Percentiles rank a stretch among this genome's conserved stretches.
These are phyloP conservation scores for Xerocomus nothofagi DNA, from an alignment of 1,284 basidiomycete species.

Conservation along the genomic window DNA sequence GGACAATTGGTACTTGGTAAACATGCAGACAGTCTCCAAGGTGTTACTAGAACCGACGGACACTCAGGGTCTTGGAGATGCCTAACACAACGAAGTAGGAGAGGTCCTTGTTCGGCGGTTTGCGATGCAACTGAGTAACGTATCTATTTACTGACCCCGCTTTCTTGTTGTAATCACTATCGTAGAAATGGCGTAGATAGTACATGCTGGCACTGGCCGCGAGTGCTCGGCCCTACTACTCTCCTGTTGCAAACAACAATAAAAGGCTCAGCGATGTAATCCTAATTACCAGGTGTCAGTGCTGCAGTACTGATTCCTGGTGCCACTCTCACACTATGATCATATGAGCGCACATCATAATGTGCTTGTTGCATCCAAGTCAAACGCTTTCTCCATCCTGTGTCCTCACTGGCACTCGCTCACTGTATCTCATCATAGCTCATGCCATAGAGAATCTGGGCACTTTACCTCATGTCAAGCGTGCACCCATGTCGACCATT, in stretches of 20 bases:
- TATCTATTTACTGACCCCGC: too few species aligned
- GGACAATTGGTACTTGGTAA: too few species aligned
- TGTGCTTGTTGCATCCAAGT: neutral
- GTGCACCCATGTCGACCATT: neutral
- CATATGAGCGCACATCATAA: slow-evolving; percentile 8
- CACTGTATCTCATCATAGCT: neutral
- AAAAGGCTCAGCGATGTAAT: too few species aligned
- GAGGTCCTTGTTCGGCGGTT: too few species aligned
- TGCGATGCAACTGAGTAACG: too few species aligned
- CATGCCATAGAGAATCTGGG: neutral
- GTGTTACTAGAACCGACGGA: neutral
- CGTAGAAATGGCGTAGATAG: too few species aligned
- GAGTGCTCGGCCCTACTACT: too few species aligned
- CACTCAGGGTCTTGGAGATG: neutral
- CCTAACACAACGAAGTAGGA: neutral
- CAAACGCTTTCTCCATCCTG: neutral
- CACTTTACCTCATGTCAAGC: neutral
- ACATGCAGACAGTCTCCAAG: neutral
- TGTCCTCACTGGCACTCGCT: neutral
- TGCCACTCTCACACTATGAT: neutral
- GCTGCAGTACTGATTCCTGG: too few species aligned
- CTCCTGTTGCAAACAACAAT: too few species aligned
- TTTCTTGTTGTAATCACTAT: too few species aligned
- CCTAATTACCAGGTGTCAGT: too few species aligned
- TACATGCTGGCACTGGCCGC: too few species aligned